A percentile compares a stretch with the other conserved stretches of the same genome.
These are phyloP conservation scores for Quercus lobata DNA, from an alignment of 331 rosid genomes.

Conservation along the genomic window DNA sequence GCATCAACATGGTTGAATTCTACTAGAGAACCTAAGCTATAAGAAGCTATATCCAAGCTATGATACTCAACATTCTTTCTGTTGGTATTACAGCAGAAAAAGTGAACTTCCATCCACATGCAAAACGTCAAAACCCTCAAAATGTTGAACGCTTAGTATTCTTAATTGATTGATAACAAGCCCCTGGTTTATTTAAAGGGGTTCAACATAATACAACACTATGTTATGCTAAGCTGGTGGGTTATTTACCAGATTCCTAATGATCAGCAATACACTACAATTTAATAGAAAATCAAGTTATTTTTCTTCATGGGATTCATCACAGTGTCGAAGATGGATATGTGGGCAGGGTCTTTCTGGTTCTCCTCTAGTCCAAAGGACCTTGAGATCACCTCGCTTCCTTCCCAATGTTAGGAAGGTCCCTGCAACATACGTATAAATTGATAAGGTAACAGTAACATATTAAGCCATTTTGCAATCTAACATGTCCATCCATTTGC, in stretches of 20 bases:
- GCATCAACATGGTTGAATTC: too few relatives aligned
- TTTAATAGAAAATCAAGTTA: slow-evolving; percentile 16
- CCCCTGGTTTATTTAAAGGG: slow-evolving; percentile 19
- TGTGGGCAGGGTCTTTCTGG: slow-evolving; percentile 80
- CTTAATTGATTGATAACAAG: slow-evolving; percentile 16
- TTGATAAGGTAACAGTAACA: background rate
- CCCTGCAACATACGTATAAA: slow-evolving; percentile 40
- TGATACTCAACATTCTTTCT: too few relatives aligned
- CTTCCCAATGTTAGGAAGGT: slow-evolving; percentile 67
- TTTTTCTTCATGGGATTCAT: slow-evolving; percentile 41
- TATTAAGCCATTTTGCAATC: background rate
- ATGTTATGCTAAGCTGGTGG: slow-evolving; percentile 4
- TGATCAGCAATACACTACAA: slow-evolving; percentile 18
- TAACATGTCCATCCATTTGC: background rate
- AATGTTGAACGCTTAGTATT: background rate
- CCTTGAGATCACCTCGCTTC: slow-evolving; percentile 72
- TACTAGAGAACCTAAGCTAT: too few relatives aligned
- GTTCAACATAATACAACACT: slow-evolving; percentile 9
- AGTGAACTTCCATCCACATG: too few relatives aligned
- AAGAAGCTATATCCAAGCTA: too few relatives aligned
- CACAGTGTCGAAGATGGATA: slow-evolving; percentile 44
- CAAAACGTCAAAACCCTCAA: background rate
- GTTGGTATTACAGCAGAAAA: too few relatives aligned
- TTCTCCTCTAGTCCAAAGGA: slow-evolving; percentile 74
- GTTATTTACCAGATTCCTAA: slow-evolving; percentile 30